Evolutionary conservation across 768 basidiomycete genomes (phyloP), one percentile per base, ranked within the genome.

Genomic region (Fomitopsis serialis): DNA sequence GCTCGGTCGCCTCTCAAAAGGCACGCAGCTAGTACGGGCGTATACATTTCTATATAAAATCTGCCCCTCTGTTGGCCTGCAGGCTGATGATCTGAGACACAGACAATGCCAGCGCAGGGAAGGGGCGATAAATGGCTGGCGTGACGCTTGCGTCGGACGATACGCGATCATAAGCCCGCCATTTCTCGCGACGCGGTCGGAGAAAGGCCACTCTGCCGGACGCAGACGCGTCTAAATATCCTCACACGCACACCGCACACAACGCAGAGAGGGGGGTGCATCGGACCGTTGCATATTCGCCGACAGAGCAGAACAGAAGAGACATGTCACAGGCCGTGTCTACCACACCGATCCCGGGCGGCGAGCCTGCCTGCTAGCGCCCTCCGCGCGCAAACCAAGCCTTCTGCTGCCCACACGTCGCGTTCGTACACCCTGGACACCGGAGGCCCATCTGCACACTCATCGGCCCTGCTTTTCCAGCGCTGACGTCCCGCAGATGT

Each of bases 341-440:
- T 36, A 47, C 32, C 12, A 17, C 21, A 49, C 29, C 29, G 29
- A 35, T 36, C 32, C 15, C 24, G 36, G 15, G 3, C 37, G 34
- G 29, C 32, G 21, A 15, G 37, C 37, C 19, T 7, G 37, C 37
- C 37, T 40, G 45, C 60, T 64, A 63, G 45, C 65, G 67, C 6
- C 92, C 93, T 9, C 89, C 89, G 54, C 79, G 80, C 45, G 83
- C 80, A 69, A 99, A 91, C 89, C 92, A 98, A 54, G 77, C 79
- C 73, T 98, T 98, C 61, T 91, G 87, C 56, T 87, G 76, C 19
- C 78, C 84, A 67, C 97, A 99, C 24, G 88, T 89, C 52, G 81
- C 81, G 64, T 95, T 96, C 48, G 79, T 89, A 73, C 97, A 99
- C 0, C 92, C 92, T 3, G 94, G 97, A 73, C 97, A 99, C 57